phyloP scores from a whole-genome alignment of 306 rosid species.

The Begonia fuchsioides region DNA sequence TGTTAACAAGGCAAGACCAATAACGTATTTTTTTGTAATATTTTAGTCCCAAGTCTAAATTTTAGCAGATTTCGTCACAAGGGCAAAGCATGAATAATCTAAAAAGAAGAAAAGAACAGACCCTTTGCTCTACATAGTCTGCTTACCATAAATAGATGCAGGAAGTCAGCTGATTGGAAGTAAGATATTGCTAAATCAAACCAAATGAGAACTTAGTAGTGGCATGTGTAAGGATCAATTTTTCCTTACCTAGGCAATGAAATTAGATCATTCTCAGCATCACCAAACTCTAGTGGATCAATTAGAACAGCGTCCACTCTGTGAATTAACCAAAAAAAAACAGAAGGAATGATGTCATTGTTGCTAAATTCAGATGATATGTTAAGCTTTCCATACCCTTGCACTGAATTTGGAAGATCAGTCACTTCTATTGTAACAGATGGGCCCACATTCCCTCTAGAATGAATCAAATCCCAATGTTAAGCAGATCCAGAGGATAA shows the following conservation, averaged over 20 bases:
- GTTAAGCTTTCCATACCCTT: not conserved
- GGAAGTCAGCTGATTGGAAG: too few species aligned
- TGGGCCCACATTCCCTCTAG: conserved; percentile 1
- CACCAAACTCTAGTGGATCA: conserved; percentile 8
- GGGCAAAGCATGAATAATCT: too few species aligned
- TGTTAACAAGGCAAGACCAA: too few species aligned
- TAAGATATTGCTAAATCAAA: too few species aligned
- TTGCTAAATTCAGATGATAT: not conserved
- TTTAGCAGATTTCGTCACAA: too few species aligned
- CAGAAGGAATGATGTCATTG: not conserved
- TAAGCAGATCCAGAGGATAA: not conserved
- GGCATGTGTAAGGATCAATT: too few species aligned
- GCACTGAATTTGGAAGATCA: conserved; percentile 1
- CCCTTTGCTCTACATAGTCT: too few species aligned
- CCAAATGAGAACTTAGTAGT: too few species aligned
- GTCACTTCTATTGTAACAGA: not conserved
- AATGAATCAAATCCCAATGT: not conserved
- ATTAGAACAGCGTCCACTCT: conserved; percentile 2
- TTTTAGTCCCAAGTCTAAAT: too few species aligned
- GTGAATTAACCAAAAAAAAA: not conserved
- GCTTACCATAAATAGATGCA: too few species aligned
- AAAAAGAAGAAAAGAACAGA: too few species aligned
- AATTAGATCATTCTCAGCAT: conserved; percentile 5
- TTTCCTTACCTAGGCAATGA: conserved; percentile 5
- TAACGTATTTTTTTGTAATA: too few species aligned